A percentile compares a stretch with the other conserved stretches of the same genome.
These are phyloP conservation scores for Pyricularia pennisetigena DNA, from an alignment of 2,329 filamentous ascomycete genomes.

Conservation along the genomic window DNA sequence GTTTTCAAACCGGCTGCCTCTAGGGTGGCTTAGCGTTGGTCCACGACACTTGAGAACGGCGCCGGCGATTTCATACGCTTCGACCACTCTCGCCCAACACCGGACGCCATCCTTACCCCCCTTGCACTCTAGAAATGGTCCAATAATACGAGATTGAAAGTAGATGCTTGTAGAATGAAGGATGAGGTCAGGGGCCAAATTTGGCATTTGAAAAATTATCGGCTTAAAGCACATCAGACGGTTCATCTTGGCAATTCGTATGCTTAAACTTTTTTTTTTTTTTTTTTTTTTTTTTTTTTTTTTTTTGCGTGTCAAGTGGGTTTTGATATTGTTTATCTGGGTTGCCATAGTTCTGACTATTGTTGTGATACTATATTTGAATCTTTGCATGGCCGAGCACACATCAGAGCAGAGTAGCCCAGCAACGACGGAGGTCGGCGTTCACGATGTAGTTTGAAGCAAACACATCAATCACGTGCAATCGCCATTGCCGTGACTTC, in stretches of 20 bases:
- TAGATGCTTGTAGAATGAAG: neutral
- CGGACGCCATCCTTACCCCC: neutral
- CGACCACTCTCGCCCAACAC: neutral
- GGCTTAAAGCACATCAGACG: neutral
- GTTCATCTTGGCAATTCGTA: neutral
- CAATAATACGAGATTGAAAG: neutral
- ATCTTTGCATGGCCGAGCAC: neutral
- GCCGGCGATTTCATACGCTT: neutral
- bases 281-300: no score
- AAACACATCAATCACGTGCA: neutral
- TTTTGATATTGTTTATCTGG: neutral
- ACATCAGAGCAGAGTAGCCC: neutral
- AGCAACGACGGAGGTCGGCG: neutral
- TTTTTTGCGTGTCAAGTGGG: neutral
- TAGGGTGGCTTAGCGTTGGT: neutral
- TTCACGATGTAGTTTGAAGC: neutral
- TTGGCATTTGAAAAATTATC: neutral
- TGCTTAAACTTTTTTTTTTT: neutral
- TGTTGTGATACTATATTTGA: neutral
- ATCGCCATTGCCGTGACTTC: neutral
- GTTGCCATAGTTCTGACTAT: neutral
- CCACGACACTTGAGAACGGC: neutral
- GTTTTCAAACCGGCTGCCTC: neutral
- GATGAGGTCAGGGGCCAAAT: neutral
- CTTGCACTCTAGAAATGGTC: neutral